These are phyloP conservation scores for Saccharomycopsis synnaedendra DNA, from an alignment of 805 yeast species.

Conservation along the genomic window DNA sequence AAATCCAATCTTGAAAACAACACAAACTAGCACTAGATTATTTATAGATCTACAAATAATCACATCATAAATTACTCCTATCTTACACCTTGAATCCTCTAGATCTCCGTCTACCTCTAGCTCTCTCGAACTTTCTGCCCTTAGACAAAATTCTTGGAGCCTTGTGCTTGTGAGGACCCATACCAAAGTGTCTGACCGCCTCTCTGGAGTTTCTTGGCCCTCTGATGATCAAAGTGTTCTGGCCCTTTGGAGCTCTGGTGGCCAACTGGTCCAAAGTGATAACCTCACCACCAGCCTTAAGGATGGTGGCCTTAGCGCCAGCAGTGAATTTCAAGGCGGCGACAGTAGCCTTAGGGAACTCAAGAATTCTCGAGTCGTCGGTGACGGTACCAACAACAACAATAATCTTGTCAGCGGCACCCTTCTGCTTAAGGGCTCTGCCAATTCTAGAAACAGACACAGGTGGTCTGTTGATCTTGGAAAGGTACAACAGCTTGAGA, in stretches of 20 bases:
- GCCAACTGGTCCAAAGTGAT: slow-evolving; percentile 99
- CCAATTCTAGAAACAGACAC: slow-evolving; percentile 90
- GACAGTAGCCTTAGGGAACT: slow-evolving; percentile 93
- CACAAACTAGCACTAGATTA: too few species aligned
- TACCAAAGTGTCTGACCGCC: slow-evolving; percentile 99
- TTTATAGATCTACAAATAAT: too few species aligned
- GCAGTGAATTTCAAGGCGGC: slow-evolving; percentile 99
- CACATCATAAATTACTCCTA: not conserved
- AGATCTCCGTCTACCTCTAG: slow-evolving; percentile 99
- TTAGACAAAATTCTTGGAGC: slow-evolving; percentile 96
- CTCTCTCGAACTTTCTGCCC: slow-evolving; percentile 99
- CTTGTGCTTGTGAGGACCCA: slow-evolving; percentile 99
- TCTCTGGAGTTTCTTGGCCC: slow-evolving; percentile 99
- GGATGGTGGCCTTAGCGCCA: slow-evolving; percentile 95
- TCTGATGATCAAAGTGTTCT: slow-evolving; percentile 94
- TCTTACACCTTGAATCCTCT: slow-evolving; percentile 99
- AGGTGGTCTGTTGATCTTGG: slow-evolving; percentile 99
- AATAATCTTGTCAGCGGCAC: slow-evolving; percentile 81
- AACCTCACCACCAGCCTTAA: slow-evolving; percentile 99
- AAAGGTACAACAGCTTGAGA: slow-evolving; percentile 88
- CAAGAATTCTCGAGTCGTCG: slow-evolving; percentile 89
- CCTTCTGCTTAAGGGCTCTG: slow-evolving; percentile 72
- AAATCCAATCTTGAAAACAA: too few species aligned
- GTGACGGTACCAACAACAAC: slow-evolving; percentile 99
- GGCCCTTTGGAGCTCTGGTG: slow-evolving; percentile 98